These are phyloP conservation scores for Herpetospermum pedunculosum DNA, from an alignment of 306 rosid species.

Conservation along the genomic window DNA sequence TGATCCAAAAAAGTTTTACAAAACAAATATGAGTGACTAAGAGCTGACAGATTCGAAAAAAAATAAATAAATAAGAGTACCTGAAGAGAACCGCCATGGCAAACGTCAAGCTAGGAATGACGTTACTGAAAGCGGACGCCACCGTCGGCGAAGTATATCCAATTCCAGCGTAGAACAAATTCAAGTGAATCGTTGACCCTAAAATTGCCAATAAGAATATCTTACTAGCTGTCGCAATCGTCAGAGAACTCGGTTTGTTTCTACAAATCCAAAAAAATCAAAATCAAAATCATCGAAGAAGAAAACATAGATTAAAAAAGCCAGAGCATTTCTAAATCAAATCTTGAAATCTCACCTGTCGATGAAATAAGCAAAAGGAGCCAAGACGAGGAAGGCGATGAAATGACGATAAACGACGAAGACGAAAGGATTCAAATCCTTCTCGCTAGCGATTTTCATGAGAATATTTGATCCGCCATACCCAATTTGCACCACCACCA, in stretches of 20 bases:
- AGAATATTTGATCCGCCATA: conserved; percentile 16
- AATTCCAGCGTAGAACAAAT: conserved; percentile 24
- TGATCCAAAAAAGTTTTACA: no score
- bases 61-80: no score
- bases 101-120: conserved; percentile 26
- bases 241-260: conserved; percentile 18
- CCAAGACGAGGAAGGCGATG: conserved; percentile 16
- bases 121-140: conserved; percentile 23
- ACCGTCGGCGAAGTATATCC: conserved; percentile 21
- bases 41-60: no score
- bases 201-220: conserved; percentile 19
- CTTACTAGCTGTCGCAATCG: conserved; percentile 11
- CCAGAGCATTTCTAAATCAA: no score
- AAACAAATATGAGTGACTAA: no score
- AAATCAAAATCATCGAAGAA: no score
- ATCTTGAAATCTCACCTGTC: no score
- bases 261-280: no score
- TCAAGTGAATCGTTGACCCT: conserved; percentile 25
- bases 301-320: no score
- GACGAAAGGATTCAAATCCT: conserved; percentile 22
- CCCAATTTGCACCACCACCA: conserved; percentile 12
- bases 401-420: conserved; percentile 26
- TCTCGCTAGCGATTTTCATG: conserved; percentile 11
- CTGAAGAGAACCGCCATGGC: conserved; percentile 15
- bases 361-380: conserved; percentile 17